Conservation (phyloP, 257 asterid genomes). For the Solanum peruvianum region DNA sequence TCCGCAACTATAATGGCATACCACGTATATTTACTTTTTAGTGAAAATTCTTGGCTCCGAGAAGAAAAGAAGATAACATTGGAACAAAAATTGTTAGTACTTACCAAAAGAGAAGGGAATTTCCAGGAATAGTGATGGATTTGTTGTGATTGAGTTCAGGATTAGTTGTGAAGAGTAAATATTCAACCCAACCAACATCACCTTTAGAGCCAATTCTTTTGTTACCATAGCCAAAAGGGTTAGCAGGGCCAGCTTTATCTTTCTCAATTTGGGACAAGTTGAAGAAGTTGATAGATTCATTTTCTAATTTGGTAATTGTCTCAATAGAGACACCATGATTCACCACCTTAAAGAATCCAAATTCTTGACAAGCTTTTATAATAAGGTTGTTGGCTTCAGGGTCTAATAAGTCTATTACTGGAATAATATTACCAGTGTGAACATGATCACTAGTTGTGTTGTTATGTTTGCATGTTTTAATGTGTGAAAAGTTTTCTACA, state of each 20-base stretch:
- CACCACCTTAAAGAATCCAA: slow-evolving; percentile 20
- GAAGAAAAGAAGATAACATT: neutral
- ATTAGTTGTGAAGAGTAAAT: slow-evolving; percentile 15
- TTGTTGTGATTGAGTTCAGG: neutral
- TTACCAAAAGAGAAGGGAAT: slow-evolving; percentile 1
- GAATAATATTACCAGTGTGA: neutral
- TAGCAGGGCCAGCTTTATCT: slow-evolving; percentile 11
- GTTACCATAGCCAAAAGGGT: slow-evolving; percentile 24
- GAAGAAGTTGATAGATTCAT: slow-evolving; percentile 12
- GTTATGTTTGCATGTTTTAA: slow-evolving; percentile 3
- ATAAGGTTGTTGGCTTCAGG: slow-evolving; percentile 8
- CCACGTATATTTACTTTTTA: neutral
- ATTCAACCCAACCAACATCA: slow-evolving; percentile 25
- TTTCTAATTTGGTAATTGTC: slow-evolving; percentile 9
- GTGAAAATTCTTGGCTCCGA: neutral
- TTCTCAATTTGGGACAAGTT: slow-evolving; percentile 14
- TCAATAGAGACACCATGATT: slow-evolving; percentile 19
- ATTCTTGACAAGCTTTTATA: slow-evolving; percentile 14
- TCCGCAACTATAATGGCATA: neutral
- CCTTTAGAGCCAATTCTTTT: slow-evolving; percentile 19
- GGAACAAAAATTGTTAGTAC: neutral
- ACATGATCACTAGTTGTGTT: neutral
- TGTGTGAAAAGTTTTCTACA: neutral
- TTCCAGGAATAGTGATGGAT: slow-evolving; percentile 3
- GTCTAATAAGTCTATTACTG: slow-evolving; percentile 12